A percentile compares a stretch with the other conserved stretches of the same genome.
phyloP scores from a whole-genome alignment of 257 asterid species.

The Cinchona pubescens region DNA sequence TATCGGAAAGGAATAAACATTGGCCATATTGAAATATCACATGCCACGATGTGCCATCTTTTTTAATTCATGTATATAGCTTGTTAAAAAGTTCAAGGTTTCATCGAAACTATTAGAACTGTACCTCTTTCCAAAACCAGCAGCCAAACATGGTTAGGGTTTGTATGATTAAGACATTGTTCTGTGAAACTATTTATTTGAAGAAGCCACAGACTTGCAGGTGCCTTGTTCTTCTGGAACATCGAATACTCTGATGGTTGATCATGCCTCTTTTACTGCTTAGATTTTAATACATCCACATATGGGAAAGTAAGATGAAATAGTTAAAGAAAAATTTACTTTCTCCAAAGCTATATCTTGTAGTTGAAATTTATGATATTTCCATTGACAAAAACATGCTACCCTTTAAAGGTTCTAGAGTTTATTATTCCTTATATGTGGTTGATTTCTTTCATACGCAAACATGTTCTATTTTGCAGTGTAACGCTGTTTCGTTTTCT shows the following conservation, averaged over 20 bases:
- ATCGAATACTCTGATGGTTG: background rate
- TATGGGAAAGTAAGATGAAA: background rate
- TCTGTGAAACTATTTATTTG: background rate
- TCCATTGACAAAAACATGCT: background rate
- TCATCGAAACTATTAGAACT: background rate
- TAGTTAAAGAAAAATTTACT: background rate
- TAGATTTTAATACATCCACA: background rate
- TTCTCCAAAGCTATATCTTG: background rate
- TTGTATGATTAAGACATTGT: background rate
- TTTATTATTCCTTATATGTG: background rate
- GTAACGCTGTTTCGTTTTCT: constrained; percentile 78
- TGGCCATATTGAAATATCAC: constrained; percentile 94
- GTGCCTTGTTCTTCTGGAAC: background rate
- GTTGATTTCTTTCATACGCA: background rate
- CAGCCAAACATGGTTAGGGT: background rate
- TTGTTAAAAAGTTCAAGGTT: background rate
- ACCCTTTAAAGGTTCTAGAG: background rate
- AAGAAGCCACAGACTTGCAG: background rate
- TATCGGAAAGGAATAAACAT: constrained; percentile 78
- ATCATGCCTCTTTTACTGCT: background rate
- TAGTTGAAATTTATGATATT: background rate
- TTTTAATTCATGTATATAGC: background rate
- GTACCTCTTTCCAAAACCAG: background rate
- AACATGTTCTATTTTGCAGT: constrained; percentile 27
- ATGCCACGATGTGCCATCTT: constrained; percentile 30